Percentiles rank a stretch among this genome's conserved stretches.
Conservation (phyloP, 2,329 filamentous ascomycete species). For the Calonectria fujianensis region DNA sequence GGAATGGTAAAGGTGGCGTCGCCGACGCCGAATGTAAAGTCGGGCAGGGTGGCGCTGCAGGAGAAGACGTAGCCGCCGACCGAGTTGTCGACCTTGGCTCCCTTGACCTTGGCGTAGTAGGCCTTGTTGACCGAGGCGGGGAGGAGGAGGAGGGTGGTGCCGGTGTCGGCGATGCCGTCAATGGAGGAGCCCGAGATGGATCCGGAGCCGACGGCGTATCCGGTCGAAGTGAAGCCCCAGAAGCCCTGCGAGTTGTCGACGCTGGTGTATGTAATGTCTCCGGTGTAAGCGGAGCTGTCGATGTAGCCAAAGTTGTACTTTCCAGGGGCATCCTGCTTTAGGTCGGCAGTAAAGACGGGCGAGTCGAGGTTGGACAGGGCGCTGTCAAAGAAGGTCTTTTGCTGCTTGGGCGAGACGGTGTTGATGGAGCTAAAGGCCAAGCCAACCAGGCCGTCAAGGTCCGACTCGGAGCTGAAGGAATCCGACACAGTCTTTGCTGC, state of each 20-base stretch:
- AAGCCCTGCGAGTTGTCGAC: conserved; percentile 77
- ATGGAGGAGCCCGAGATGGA: conserved; percentile 55
- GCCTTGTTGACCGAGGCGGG: conserved; percentile 69
- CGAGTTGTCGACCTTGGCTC: conserved; percentile 62
- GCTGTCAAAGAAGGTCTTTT: conserved; percentile 66
- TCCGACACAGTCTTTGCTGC: conserved; percentile 63
- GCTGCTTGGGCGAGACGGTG: conserved; percentile 62
- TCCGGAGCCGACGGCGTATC: conserved; percentile 43
- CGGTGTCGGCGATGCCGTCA: conserved; percentile 73
- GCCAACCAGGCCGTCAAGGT: conserved; percentile 66
- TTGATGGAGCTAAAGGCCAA: conserved; percentile 66
- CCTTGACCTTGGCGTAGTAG: conserved; percentile 69
- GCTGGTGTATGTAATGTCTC: conserved; percentile 76
- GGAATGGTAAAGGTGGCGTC: conserved; percentile 74
- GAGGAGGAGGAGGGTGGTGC: conserved; percentile 79
- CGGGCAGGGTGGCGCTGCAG: conserved; percentile 66
- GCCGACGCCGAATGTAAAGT: conserved; percentile 74
- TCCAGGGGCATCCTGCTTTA: conserved; percentile 74
- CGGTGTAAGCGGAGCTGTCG: conserved; percentile 77
- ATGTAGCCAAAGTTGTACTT: conserved; percentile 85
- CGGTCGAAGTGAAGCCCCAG: conserved; percentile 73
- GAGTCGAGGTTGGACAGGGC: conserved; percentile 45
- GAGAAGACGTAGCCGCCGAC: conserved; percentile 69
- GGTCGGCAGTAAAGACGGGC: conserved; percentile 80
- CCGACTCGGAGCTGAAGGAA: conserved; percentile 61